Conservation (phyloP, 1,284 basidiomycete genomes). For the Boletellus deceptivus region DNA sequence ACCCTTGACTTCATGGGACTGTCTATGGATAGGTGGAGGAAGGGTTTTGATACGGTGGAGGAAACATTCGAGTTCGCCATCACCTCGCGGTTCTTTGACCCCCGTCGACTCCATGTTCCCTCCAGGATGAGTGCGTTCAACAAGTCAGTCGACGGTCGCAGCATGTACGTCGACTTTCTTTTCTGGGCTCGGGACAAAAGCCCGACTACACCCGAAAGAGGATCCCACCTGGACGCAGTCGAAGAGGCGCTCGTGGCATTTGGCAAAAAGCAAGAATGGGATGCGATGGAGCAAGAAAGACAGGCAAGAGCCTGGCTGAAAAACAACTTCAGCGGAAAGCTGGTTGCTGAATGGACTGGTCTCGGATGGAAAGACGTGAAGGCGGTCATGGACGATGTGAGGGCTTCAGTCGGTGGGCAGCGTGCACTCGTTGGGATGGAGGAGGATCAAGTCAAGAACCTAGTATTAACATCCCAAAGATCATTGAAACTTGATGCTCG, state of each 20-base stretch:
- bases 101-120: slow-evolving; percentile 26
- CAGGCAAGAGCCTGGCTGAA: slow-evolving; percentile 39
- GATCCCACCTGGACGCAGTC: slow-evolving; percentile 19
- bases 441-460: slow-evolving; percentile 32
- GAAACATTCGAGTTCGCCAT: slow-evolving; percentile 58
- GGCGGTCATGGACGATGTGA: slow-evolving; percentile 47
- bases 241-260: slow-evolving; percentile 54
- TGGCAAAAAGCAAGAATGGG: slow-evolving; percentile 49
- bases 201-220: slow-evolving; percentile 2
- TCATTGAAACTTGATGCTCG: slow-evolving; percentile 21
- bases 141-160: slow-evolving; percentile 48
- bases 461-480: slow-evolving; percentile 31
- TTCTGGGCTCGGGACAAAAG: slow-evolving; percentile 40
- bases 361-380: slow-evolving; percentile 50
- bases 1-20: slow-evolving; percentile 58
- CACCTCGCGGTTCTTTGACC: slow-evolving; percentile 51
- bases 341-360: slow-evolving; percentile 54
- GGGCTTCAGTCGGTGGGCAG: slow-evolving; percentile 40
- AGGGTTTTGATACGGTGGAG: slow-evolving; percentile 52
- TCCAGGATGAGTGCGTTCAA: slow-evolving; percentile 34
- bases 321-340: slow-evolving; percentile 48
- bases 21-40: slow-evolving; percentile 47
- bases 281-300: slow-evolving; percentile 36
- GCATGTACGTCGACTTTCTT: slow-evolving; percentile 60
- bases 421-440: slow-evolving; percentile 36